Evolutionary conservation across 176 grass and related monocot species (phyloP).

Genomic region (Ananas comosus): DNA sequence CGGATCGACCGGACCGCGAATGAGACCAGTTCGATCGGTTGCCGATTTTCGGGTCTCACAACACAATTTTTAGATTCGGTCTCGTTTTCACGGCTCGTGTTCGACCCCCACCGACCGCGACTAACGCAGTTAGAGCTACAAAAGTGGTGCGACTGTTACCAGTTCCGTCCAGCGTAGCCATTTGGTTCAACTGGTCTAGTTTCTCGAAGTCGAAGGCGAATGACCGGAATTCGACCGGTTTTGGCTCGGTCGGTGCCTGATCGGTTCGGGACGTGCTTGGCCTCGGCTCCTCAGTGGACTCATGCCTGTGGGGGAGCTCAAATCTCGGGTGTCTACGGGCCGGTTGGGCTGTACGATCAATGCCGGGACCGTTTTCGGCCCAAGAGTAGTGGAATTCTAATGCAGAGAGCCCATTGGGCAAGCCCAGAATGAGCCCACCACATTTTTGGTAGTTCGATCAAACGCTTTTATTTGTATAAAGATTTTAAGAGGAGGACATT

Average conservation of each 20-base stretch:
- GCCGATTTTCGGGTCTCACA: too few species aligned
- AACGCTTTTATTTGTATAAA: too few species aligned
- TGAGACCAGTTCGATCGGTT: too few species aligned
- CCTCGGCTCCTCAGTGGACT: too few species aligned
- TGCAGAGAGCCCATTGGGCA: slow-evolving; percentile 26
- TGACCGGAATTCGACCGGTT: too few species aligned
- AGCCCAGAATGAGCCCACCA: slow-evolving; percentile 37
- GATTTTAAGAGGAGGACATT: too few species aligned
- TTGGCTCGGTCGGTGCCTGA: too few species aligned
- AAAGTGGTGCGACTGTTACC: slow-evolving; percentile 20
- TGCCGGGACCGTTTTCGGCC: slow-evolving; percentile 24
- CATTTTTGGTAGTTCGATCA: slow-evolving; percentile 10
- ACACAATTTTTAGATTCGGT: slow-evolving; percentile 29
- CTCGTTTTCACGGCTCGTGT: slow-evolving; percentile 27
- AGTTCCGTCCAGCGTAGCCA: background rate
- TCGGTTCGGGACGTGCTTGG: background rate
- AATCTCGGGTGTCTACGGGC: slow-evolving; percentile 24
- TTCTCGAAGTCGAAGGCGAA: background rate
- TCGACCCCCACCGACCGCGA: slow-evolving; percentile 18
- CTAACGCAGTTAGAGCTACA: slow-evolving; percentile 39
- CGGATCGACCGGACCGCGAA: too few species aligned
- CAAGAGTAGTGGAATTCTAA: slow-evolving; percentile 33
- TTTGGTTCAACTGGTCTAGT: slow-evolving; percentile 23
- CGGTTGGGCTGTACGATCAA: slow-evolving; percentile 25
- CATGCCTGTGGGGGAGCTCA: slow-evolving; percentile 16